These are phyloP conservation scores for Boletales sp. DNA, from an alignment of 768 basidiomycete genomes.

Conservation along the genomic window DNA sequence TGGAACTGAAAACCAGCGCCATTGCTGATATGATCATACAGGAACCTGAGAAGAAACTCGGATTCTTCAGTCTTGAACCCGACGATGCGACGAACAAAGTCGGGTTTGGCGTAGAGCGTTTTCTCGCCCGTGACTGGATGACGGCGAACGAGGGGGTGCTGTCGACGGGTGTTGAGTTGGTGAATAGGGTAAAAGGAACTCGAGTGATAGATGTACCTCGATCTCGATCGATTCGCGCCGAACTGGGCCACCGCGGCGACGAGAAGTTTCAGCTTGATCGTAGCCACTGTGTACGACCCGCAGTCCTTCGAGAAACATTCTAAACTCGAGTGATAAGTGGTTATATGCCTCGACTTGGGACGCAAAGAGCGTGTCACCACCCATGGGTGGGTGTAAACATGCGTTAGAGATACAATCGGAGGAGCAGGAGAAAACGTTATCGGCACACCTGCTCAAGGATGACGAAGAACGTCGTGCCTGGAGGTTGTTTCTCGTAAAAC, in stretches of 20 bases:
- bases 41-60: slow-evolving; percentile 63
- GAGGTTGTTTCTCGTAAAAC: slow-evolving; percentile 55
- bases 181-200: no score
- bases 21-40: slow-evolving; percentile 67
- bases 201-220: slow-evolving; percentile 25
- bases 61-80: slow-evolving; percentile 80
- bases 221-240: slow-evolving; percentile 64
- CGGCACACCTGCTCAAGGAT: slow-evolving; percentile 43
- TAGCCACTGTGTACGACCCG: slow-evolving; percentile 73
- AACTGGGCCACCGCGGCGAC: slow-evolving; percentile 65
- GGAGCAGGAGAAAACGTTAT: neutral
- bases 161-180: no score
- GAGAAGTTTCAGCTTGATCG: slow-evolving; percentile 72
- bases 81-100: slow-evolving; percentile 77
- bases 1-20: slow-evolving; percentile 74
- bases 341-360: slow-evolving; percentile 60
- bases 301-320: slow-evolving; percentile 72
- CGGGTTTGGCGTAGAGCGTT: slow-evolving; percentile 78
- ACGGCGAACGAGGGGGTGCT: slow-evolving; percentile 80
- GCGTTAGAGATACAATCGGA: no score
- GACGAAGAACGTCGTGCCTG: slow-evolving; percentile 55
- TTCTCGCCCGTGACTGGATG: slow-evolving; percentile 88
- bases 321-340: slow-evolving; percentile 59
- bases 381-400: slow-evolving; percentile 19
- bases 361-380: slow-evolving; percentile 55